Percentiles rank a stretch among this genome's conserved stretches.
These are phyloP conservation scores for Lunasporangiospora selenospora DNA, from an alignment of 192 early-diverging fungal genomes.

Conservation along the genomic window DNA sequence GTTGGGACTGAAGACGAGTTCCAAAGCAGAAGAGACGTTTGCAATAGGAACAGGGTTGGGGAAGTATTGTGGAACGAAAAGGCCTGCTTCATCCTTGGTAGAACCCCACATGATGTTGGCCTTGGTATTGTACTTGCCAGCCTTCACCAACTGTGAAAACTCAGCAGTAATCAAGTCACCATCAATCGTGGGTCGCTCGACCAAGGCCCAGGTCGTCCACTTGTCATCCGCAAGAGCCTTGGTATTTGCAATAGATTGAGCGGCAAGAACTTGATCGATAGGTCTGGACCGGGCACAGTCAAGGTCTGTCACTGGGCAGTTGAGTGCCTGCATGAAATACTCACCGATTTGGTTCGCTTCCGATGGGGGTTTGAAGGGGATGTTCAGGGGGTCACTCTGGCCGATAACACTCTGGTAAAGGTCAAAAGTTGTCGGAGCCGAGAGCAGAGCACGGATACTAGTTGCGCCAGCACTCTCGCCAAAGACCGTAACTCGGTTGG, in stretches of 20 bases:
- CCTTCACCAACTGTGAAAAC: slow-evolving; percentile 36
- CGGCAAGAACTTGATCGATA: slow-evolving; percentile 10
- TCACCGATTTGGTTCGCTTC: slow-evolving; percentile 2
- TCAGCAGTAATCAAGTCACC: slow-evolving; percentile 29
- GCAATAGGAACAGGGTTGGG: slow-evolving; percentile 7
- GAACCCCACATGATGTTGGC: slow-evolving; percentile 40
- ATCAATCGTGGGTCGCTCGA: slow-evolving; percentile 33
- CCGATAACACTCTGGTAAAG: slow-evolving; percentile 50
- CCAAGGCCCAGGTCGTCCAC: slow-evolving; percentile 15
- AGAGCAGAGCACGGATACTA: slow-evolving; percentile 47
- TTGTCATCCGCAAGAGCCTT: slow-evolving; percentile 16
- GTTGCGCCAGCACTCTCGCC: slow-evolving; percentile 60
- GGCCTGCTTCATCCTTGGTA: slow-evolving; percentile 25
- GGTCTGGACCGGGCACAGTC: slow-evolving; percentile 17
- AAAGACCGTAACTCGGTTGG: slow-evolving; percentile 54
- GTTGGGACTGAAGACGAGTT: background rate
- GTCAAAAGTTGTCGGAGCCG: slow-evolving; percentile 36
- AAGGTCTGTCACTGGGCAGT: slow-evolving; percentile 5
- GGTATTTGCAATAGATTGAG: slow-evolving; percentile 17
- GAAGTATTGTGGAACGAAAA: slow-evolving; percentile 20
- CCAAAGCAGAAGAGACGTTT: background rate
- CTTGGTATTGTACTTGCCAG: slow-evolving; percentile 41
- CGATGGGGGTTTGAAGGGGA: slow-evolving; percentile 15
- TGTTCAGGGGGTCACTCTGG: slow-evolving; percentile 41
- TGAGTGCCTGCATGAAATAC: slow-evolving; percentile 12